Base-by-base conservation (phyloP, 2,329 filamentous ascomycete genomes). In the Monosporascus sp. region DNA sequence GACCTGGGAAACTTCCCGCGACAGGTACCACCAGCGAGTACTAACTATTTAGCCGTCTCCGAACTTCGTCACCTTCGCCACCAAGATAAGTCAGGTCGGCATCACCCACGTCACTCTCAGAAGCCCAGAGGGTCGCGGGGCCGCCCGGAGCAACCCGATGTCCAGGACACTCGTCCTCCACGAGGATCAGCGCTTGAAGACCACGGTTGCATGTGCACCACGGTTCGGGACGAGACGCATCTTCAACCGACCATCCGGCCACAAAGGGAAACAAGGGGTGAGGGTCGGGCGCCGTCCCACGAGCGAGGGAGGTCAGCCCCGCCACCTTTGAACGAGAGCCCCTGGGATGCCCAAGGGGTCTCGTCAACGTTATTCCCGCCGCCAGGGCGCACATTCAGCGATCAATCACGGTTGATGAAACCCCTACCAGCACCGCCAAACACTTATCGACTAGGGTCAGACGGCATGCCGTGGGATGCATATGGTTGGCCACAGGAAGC, bases 261-360 rank as follows among this genome's bases (percentile, higher is more conserved):
- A 6, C 53, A 58, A 22, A 52, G 56, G 43, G 53, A 53, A 24
- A 57, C 62, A 9, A 56, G 60, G 45, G 50, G 54, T n/a, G 64
- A 64, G 35, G 48, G 56, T 18, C 57, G 62, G 48, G 61, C 64
- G 35, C 57, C 66, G 6, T 69, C 71, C 8, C 70, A 74, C 48
- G 74, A 76, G 50, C 71, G 78, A 31, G 77, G 77, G 24, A 70
- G 68, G 25, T 80, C 78, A 3, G 78, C 77, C 7, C 77, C 77
- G 15, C 76, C 78, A 3, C 74, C 74, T 0, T 65, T 76, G 46
- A 75, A 74, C 47, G 72, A 74, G 22, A 76, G 72, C 52, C 75
- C 74, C 1, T 79, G 77, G 77, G 73, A 78, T 52, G 67, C 70
- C 5, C 65, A 66, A 18, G 60, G 66, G 4, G 59, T 67, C 5